These are phyloP conservation scores for Phialophora macrospora DNA, from an alignment of 2,329 filamentous ascomycete species.

Conservation along the genomic window DNA sequence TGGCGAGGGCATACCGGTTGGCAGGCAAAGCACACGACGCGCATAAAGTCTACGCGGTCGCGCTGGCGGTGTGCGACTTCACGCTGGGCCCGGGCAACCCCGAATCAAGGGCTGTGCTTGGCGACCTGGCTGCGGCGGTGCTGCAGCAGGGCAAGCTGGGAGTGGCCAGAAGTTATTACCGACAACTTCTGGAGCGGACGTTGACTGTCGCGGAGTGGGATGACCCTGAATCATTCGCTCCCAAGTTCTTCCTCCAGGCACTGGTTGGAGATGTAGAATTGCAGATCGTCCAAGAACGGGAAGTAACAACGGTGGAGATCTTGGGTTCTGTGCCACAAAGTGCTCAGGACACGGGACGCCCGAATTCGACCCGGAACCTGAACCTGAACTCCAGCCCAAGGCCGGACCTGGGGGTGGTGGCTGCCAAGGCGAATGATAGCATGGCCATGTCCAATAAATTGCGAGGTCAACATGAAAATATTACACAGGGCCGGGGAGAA, in stretches of 20 bases:
- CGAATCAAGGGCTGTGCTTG: background rate
- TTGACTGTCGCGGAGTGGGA: background rate
- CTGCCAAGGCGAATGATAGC: too few relatives aligned
- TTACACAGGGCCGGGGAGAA: background rate
- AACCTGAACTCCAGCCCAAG: background rate
- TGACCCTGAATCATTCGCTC: background rate
- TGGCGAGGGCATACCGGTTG: background rate
- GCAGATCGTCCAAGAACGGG: background rate
- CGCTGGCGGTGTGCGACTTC: conserved; percentile 1
- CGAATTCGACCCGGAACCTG: background rate
- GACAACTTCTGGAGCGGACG: conserved; percentile 1
- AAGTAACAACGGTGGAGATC: background rate
- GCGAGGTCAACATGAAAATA: background rate
- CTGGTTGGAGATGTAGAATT: background rate
- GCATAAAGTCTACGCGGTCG: background rate
- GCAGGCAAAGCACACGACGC: background rate
- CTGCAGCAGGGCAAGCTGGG: background rate
- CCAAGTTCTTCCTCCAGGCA: conserved; percentile 1
- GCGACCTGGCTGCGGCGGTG: background rate
- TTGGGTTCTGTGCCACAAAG: background rate
- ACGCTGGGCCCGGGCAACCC: background rate
- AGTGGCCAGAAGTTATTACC: background rate
- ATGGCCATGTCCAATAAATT: too few relatives aligned
- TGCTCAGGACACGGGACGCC: background rate
- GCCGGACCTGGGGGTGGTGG: background rate